These are phyloP conservation scores for Cryptococcus sp. DNA, from an alignment of 1,284 basidiomycete species.

Conservation along the genomic window DNA sequence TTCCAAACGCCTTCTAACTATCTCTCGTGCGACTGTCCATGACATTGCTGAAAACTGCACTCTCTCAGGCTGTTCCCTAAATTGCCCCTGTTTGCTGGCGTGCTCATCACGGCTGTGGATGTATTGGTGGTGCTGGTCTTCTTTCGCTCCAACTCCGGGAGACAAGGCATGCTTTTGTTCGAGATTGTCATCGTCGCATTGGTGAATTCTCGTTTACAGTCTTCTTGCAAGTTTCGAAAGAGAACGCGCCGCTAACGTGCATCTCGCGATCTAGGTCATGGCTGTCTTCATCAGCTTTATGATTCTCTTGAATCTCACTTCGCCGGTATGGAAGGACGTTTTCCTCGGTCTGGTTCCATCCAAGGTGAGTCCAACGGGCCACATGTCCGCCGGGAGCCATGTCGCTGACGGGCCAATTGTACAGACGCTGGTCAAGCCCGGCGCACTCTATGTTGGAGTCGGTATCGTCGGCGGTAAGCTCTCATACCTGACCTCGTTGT, in stretches of 20 bases:
- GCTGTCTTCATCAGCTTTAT: conserved; percentile 79
- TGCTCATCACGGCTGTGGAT: conserved; percentile 80
- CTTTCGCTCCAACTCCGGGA: conserved; percentile 45
- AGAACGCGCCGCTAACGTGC: background rate
- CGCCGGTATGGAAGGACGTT: conserved; percentile 73
- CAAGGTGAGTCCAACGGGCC: conserved; percentile 55
- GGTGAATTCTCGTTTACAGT: conserved; percentile 47
- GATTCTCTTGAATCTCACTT: conserved; percentile 72
- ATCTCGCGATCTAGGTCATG: conserved; percentile 61
- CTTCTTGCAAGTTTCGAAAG: background rate
- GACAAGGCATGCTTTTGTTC: conserved; percentile 61
- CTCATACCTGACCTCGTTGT: background rate
- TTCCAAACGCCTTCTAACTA: background rate
- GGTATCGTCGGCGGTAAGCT: conserved; percentile 56
- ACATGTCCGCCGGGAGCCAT: too few species aligned
- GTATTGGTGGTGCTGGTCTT: conserved; percentile 64
- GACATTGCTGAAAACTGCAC: conserved; percentile 21
- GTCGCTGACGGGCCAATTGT: background rate
- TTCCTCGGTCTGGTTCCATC: conserved; percentile 87
- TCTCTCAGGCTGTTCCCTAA: conserved; percentile 65
- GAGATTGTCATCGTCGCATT: conserved; percentile 70
- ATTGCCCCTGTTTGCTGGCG: conserved; percentile 75
- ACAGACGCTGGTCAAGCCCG: conserved; percentile 48
- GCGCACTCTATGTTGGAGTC: conserved; percentile 73
- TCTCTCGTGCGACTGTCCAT: background rate